Conservation (phyloP, 148 eudicot genomes). For the Pouteria glomerata region DNA sequence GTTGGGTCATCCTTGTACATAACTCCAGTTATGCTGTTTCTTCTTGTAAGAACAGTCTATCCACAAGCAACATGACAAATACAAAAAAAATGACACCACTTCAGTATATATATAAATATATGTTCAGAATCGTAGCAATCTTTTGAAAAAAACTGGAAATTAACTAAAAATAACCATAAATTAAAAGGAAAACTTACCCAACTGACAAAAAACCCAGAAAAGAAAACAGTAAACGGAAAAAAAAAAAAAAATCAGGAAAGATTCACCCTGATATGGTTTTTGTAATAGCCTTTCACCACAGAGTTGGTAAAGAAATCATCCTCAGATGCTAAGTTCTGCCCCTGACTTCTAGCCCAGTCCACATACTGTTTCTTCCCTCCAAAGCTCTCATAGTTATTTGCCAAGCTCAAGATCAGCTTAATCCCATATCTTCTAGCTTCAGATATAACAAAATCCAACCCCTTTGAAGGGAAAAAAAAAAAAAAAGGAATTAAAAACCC, state of each 20-base stretch:
- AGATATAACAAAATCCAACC: constrained; percentile 59
- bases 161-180: too few relatives aligned
- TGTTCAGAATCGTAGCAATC: too few relatives aligned
- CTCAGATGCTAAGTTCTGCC: constrained; percentile 37
- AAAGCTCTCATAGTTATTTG: constrained; percentile 41
- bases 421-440: constrained; percentile 64
- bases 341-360: constrained; percentile 58
- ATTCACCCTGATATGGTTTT: constrained; percentile 55
- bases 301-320: constrained; percentile 66
- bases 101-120: too few relatives aligned
- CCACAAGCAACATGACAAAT: neutral
- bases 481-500: neutral
- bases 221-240: too few relatives aligned
- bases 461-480: too few relatives aligned
- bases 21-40: constrained; percentile 49
- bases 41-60: constrained; percentile 59
- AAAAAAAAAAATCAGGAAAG: too few relatives aligned
- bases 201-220: too few relatives aligned
- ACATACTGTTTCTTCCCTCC: constrained; percentile 77
- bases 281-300: constrained; percentile 51
- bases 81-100: neutral
- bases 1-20: constrained; percentile 64
- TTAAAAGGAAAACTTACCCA: too few relatives aligned
- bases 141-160: too few relatives aligned
- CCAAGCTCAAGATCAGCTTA: constrained; percentile 47